Evolutionary conservation across 805 yeast species (phyloP), one percentile per base, ranked within the genome.

Genomic region (Priceomyces fermenticarens): DNA sequence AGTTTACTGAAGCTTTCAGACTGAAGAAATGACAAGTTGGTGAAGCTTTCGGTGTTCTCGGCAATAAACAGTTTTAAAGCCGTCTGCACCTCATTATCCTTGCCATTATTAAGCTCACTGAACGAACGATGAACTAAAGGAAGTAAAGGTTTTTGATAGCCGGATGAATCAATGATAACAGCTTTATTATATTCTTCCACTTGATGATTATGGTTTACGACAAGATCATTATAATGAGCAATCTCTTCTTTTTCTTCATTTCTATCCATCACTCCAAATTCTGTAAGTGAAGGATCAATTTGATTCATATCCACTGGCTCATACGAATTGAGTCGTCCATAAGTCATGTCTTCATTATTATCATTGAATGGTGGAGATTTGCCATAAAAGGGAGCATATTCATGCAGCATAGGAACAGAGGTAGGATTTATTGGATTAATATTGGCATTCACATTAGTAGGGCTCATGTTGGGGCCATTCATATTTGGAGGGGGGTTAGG

Each of bases 121-220:
- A 30, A 12, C n/a, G 35, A 28, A 3, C 20, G 25, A 9, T 39
- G 35, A 3, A 43, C 26, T n/a, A 38, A 32, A 2, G 39, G 37
- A 9, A 30, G 20, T 28, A 41, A 17, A 5, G 38, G 41, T 17
- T 38, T 37, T 29, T 37, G 44, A 13, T 26, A 28, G 4, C 38
- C 39, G 15, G 36, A 37, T 10, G 23, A 12, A 16, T 33, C 25
- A 4, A 45, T 36, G 10, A 40, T 30, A 12, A 30, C 36, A 2
- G 41, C 36, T 23, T 45, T 45, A 31, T 47, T 47, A 33, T 45
- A 45, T 11, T 43, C 46, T 32, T 47, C 52, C 9, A 45, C 43
- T 28, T 47, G 49, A 11, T 20, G 27, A 29, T 47, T 47, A 28
- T 47, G 52, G 9, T 34, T 20, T 9, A 15, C 8, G 4, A 47